phyloP scores from a whole-genome alignment of 2,329 filamentous ascomycete species.

The Colletotrichum abscissum region DNA sequence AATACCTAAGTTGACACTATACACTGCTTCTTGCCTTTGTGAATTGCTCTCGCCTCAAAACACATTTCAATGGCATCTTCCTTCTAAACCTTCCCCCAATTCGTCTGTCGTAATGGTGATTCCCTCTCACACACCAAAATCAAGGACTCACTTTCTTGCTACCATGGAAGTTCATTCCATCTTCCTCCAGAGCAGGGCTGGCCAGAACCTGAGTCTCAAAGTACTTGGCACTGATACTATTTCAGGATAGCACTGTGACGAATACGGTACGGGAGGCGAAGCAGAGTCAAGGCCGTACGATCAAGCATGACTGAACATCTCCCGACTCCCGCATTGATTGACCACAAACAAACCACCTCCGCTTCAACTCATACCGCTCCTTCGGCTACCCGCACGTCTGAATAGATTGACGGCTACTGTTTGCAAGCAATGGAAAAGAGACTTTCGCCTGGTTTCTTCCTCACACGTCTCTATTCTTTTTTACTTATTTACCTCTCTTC shows the following conservation, averaged over 20 bases:
- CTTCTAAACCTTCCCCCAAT: not conserved
- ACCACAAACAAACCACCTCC: not conserved
- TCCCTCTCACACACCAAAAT: too few relatives aligned
- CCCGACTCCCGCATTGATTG: not conserved
- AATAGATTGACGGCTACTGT: not conserved
- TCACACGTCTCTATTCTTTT: not conserved
- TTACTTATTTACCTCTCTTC: not conserved
- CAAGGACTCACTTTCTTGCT: too few relatives aligned
- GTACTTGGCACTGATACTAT: too few relatives aligned
- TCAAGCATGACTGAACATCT: too few relatives aligned
- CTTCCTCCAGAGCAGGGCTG: too few relatives aligned
- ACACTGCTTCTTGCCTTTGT: not conserved
- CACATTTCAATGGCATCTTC: not conserved
- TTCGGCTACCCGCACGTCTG: not conserved
- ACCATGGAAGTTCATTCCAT: too few relatives aligned
- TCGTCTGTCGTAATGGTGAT: too few relatives aligned
- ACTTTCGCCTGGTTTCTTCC: not conserved
- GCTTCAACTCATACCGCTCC: not conserved
- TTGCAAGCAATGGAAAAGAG: not conserved
- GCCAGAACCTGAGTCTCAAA: too few relatives aligned
- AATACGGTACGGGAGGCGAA: too few relatives aligned
- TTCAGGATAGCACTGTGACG: too few relatives aligned
- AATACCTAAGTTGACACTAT: not conserved
- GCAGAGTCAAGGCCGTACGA: too few relatives aligned
- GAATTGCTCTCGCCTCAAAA: not conserved